Base-by-base conservation (phyloP, 2,329 filamentous ascomycete genomes). In the Calycina herbarum region DNA sequence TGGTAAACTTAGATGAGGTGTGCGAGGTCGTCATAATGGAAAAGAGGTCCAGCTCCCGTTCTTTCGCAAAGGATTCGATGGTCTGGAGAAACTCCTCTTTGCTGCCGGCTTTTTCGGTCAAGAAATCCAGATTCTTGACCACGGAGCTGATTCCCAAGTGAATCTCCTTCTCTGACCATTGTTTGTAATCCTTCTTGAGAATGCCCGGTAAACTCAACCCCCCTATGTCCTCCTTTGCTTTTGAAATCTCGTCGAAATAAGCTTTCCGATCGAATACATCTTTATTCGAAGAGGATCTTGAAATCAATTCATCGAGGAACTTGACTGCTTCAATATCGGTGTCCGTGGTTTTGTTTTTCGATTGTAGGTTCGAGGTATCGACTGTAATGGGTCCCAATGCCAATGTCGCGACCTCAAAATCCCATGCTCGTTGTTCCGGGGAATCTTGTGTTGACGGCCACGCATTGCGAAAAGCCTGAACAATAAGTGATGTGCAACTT, bases 111-210 rank as follows among this genome's bases (percentile, higher is more conserved):
- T 85, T 85, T 70, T 86, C 86, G 11, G 86, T 75, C 48, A 94
- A 77, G 68, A 87, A 91, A 4, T 78, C 77, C 5, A 94, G 77
- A n/a, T 83, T 78, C 70, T 87, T 87, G 2, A 90, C 86, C 2
- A 89, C 81, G 54, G 85, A 85, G 71, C 86, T 86, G 63, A 92
- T 86, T n/a, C 91, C 91, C 4, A 94, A 81, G 20, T 78, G 81
- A 0, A 73, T 75, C 3, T 77, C 79, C 11, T 79, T 79, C 64
- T 87, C 85, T 11, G 78, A 79, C 91, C 91, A 95, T 74, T 91
- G 83, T 79, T 96, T 96, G 78, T 94, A 96, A 78, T 96, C 92
- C 76, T 94, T 94, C 69, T 90, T 83, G 62, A 94, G 77, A 48
- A 94, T 83, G 71, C 94, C 91, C 27, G 83, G 79, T 70, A 93